A percentile compares a stretch with the other conserved stretches of the same genome.
phyloP scores from a whole-genome alignment of 106 monocot genomes.

The Amphibolis antarctica region DNA sequence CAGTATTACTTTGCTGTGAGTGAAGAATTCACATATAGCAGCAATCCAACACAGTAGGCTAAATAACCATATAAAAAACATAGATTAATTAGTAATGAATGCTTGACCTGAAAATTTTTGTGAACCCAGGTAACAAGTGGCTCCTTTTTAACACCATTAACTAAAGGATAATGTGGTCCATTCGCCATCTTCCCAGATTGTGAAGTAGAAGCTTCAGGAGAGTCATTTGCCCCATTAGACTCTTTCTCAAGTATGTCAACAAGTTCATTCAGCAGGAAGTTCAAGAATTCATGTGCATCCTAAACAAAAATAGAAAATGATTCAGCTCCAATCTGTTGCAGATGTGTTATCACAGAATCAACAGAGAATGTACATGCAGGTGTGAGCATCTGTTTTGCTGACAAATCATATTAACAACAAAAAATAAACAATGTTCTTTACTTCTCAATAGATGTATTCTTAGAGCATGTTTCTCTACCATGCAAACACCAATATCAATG shows the following conservation, averaged over 20 bases:
- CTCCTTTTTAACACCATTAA: slow-evolving; percentile 29
- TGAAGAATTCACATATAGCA: not conserved
- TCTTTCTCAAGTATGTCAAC: slow-evolving; percentile 49
- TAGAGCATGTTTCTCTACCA: too few species aligned
- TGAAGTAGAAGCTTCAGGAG: slow-evolving; percentile 22
- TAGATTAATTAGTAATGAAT: not conserved
- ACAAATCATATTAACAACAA: too few species aligned
- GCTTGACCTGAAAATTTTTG: slow-evolving; percentile 40
- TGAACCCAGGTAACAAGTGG: slow-evolving; percentile 49
- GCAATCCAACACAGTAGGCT: not conserved
- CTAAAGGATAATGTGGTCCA: slow-evolving; percentile 19
- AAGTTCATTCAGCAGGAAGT: slow-evolving; percentile 43
- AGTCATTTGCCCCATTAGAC: slow-evolving; percentile 15
- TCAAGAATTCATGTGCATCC: slow-evolving; percentile 57
- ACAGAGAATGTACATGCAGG: not conserved
- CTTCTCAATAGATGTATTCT: too few species aligned
- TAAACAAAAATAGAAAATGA: slow-evolving; percentile 11
- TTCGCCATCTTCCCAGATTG: slow-evolving; percentile 25
- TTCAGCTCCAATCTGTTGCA: too few species aligned
- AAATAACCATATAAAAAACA: not conserved
- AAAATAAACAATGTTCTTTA: too few species aligned
- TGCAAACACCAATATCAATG: too few species aligned
- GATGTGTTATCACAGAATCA: too few species aligned
- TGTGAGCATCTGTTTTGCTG: not conserved
- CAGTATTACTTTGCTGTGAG: not conserved